Evolutionary conservation across 805 yeast genomes (phyloP), one percentile per base, ranked within the genome.

Genomic region (Phaffomyces antillensis): DNA sequence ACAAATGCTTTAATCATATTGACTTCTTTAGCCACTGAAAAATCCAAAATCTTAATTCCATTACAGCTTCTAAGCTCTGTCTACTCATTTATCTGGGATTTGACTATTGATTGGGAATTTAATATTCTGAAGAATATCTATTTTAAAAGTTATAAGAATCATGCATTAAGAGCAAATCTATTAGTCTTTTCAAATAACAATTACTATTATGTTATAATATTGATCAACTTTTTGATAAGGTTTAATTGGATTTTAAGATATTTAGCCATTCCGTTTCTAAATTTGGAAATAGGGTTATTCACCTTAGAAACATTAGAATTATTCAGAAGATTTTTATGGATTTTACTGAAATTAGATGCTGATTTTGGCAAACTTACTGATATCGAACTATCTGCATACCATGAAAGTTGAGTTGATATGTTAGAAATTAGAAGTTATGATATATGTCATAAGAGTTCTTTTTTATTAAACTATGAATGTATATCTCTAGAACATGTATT

Each of bases 71-170:
- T 85, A 36, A 88, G 86, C 59, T 84, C 98, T 0, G 55, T 77
- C 0, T 93, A 85, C 61, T 76, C 95, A 15, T 85, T 87, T 48
- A 66, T 78, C 44, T 93, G 99, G 99, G 99, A 93, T 62, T 63
- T 91, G 12, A 74, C 75, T 41, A 78, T 79, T 73, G 99, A 93
- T 66, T 93, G 99, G 99, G 79, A 80, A 37, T 70, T 88, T 40
- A 73, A 75, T 11, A 55, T 84, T 9, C 69, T 84, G 54, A 70
- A 68, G 38, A 49, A 24, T 25, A 25, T 34, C 11, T 17, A 16
- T 9, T 28, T 26, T 23, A 32, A 48, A 42, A 1, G 35, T 23
- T 16, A 38, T 53, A 23, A 52, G 30, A 26, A 53, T 37, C 52
- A 50, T 4, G 55, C 55, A 3, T 47, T 68, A 30, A 58, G 73